Percentiles rank a stretch among this genome's conserved stretches.
These are phyloP conservation scores for Cucumis cinereus DNA, from an alignment of 306 rosid genomes.

Conservation along the genomic window DNA sequence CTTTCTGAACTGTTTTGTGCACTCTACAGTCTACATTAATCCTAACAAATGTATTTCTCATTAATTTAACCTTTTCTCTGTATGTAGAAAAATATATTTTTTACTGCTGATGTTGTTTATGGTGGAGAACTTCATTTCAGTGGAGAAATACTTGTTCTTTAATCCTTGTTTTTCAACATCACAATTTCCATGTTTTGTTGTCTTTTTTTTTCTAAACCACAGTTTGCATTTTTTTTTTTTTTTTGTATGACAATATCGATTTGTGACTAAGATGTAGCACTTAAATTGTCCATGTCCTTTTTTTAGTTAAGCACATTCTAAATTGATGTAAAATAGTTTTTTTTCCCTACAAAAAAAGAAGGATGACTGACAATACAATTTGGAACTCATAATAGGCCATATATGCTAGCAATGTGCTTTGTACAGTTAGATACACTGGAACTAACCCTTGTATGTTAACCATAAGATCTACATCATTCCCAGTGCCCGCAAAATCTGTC, in stretches of 20 bases:
- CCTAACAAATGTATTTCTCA: background rate
- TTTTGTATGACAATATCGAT: background rate
- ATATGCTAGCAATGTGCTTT: slow-evolving; percentile 93
- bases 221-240: background rate
- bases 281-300: background rate
- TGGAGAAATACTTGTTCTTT: background rate
- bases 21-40: background rate
- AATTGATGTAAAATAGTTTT: background rate
- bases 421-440: slow-evolving; percentile 64
- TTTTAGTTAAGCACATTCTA: background rate
- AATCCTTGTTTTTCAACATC: background rate
- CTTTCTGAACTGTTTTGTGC: background rate
- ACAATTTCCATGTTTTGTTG: background rate
- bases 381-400: slow-evolving; percentile 52
- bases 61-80: background rate
- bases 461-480: slow-evolving; percentile 77
- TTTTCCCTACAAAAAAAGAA: background rate
- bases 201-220: background rate
- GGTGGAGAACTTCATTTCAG: background rate
- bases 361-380: slow-evolving; percentile 1
- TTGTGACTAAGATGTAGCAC: background rate
- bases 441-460: slow-evolving; percentile 76
- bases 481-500: slow-evolving; percentile 24
- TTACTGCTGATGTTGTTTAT: background rate
- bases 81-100: background rate